Evolutionary conservation across 192 early-diverging fungal genomes (phyloP), one percentile per base, ranked within the genome.

Genomic region (Phycomyces blakesleeanus): DNA sequence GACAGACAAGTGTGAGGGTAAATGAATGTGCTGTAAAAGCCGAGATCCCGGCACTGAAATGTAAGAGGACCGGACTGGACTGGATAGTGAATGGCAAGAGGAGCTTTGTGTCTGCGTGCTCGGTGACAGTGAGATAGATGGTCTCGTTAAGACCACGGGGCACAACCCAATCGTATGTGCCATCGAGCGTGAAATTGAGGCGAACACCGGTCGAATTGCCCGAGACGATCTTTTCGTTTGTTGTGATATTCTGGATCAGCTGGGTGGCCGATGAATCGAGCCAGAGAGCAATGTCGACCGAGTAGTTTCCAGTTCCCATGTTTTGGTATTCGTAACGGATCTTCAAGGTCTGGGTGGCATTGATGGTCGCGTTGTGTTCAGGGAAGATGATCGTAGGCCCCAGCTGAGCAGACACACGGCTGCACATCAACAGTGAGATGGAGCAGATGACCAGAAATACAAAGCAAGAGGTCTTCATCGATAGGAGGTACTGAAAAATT

Each of bases 301-400:
- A 44, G 42, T 70, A 70, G 15, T 66, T 41, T 37, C 73, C 73
- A 27, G 42, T 59, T 22, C 73, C 73, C 29, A 75, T 49, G 51
- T 75, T 75, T 58, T 65, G 52, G 54, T 75, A 75, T 41, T 52
- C 22, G 25, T 70, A 70, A 14, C 34, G 38, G 44, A 75, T 69
- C 18, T 66, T 50, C 21, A 71, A 39, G 8, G 47, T 67, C 10
- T 53, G 21, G 22, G 68, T 68, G 20, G 67, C 50, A 42, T 66
- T 16, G n/a, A 70, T 51, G 7, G 73, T 75, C 10, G 34, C 44
- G 21, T 75, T 75, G 9, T 61, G 38, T 2, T 26, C 34, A 16
- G 73, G 73, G 12, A 39, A 54, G 15, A 51, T 8, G 24, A 73
- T 63, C 24, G 16, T 39, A 18, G 66, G 64, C 1, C 71, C 71